phyloP scores from a whole-genome alignment of 768 basidiomycete species.

The Clitopilus passeckerianus region DNA sequence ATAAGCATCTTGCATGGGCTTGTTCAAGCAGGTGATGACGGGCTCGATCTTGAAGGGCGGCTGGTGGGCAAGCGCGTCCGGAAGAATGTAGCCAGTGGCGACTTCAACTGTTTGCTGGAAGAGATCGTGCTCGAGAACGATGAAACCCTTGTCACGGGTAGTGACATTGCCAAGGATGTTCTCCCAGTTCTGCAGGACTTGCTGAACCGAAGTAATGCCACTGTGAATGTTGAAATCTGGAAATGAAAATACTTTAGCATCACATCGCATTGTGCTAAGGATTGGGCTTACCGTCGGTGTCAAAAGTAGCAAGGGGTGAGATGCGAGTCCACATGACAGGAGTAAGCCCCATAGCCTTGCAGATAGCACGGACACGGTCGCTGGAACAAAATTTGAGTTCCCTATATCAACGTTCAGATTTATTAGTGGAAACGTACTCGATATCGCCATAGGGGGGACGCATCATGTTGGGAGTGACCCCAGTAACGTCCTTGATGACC shows the following conservation, averaged over 20 bases:
- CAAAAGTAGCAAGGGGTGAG: slow-evolving; percentile 56
- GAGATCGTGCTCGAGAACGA: slow-evolving; percentile 84
- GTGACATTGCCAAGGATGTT: slow-evolving; percentile 62
- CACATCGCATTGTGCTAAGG: too few species aligned
- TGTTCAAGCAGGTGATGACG: slow-evolving; percentile 64
- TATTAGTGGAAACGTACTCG: slow-evolving; percentile 37
- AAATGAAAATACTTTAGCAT: neutral
- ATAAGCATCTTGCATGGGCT: slow-evolving; percentile 60
- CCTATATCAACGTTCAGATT: neutral
- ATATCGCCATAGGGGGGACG: slow-evolving; percentile 81
- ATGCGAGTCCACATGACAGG: slow-evolving; percentile 85
- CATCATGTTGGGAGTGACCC: slow-evolving; percentile 75
- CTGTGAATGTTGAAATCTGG: slow-evolving; percentile 79
- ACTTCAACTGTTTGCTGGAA: slow-evolving; percentile 84
- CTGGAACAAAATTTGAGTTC: slow-evolving; percentile 27
- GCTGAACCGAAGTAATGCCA: slow-evolving; percentile 48
- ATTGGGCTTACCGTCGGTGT: slow-evolving; percentile 50
- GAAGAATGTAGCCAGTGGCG: slow-evolving; percentile 83
- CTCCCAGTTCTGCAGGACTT: slow-evolving; percentile 71
- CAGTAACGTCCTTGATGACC: slow-evolving; percentile 77
- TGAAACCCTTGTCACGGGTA: slow-evolving; percentile 68
- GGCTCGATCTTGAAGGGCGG: slow-evolving; percentile 66
- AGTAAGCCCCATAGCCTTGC: slow-evolving; percentile 73
- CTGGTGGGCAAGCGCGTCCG: slow-evolving; percentile 65
- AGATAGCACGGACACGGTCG: slow-evolving; percentile 84